A percentile compares a stretch with the other conserved stretches of the same genome.
These are phyloP conservation scores for Trametes sanguinea DNA, from an alignment of 768 basidiomycete species.

Conservation along the genomic window DNA sequence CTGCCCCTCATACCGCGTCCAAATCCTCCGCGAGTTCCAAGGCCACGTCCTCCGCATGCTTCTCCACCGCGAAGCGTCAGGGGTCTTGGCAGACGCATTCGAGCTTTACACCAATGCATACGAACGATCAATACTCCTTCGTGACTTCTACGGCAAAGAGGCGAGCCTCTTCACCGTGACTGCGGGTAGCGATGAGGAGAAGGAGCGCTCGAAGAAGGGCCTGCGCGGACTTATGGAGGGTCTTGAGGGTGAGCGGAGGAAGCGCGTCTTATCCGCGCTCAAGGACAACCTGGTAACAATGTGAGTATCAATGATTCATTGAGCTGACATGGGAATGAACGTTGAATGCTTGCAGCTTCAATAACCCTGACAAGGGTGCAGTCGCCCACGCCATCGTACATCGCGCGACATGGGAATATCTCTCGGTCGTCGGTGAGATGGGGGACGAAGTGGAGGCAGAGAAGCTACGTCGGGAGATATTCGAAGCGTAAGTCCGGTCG, in stretches of 20 bases:
- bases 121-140: constrained; percentile 76
- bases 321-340: too few species aligned
- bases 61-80: constrained; percentile 81
- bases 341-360: constrained; percentile 68
- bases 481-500: constrained; percentile 60
- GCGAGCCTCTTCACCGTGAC: constrained; percentile 68
- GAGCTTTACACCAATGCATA: constrained; percentile 86
- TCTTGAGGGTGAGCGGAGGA: constrained; percentile 61
- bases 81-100: constrained; percentile 84
- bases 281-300: constrained; percentile 76
- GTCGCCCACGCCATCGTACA: constrained; percentile 88
- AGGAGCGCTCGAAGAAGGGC: constrained; percentile 65
- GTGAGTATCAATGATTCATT: too few species aligned
- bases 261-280: constrained; percentile 64
- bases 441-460: constrained; percentile 69
- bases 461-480: constrained; percentile 75
- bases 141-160: constrained; percentile 92
- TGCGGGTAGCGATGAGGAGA: constrained; percentile 59
- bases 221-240: constrained; percentile 68
- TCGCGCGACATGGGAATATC: constrained; percentile 83
- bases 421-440: constrained; percentile 58
- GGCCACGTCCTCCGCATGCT: constrained; percentile 74
- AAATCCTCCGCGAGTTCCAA: constrained; percentile 81
- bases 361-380: constrained; percentile 89
- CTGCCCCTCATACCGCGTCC: constrained; percentile 71